Percentiles rank a stretch among this genome's conserved stretches.
These are phyloP conservation scores for Bipolaris cookei DNA, from an alignment of 2,329 filamentous ascomycete genomes.

Conservation along the genomic window DNA sequence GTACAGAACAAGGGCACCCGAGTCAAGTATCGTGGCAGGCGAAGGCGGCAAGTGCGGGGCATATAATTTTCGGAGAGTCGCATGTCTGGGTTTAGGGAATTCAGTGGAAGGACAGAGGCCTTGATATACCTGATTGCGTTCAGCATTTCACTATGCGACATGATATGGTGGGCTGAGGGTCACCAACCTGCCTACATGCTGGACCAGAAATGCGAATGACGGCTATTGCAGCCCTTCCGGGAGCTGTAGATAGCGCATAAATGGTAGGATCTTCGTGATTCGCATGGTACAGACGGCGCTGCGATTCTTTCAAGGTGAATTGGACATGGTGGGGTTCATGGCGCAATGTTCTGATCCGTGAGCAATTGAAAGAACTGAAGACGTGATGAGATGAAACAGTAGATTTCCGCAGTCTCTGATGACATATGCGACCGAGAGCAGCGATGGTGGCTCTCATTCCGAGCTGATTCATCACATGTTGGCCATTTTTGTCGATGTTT, in stretches of 20 bases:
- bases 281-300: constrained; percentile 23
- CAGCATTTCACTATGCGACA: neutral
- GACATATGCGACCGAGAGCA: constrained; percentile 19
- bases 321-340: constrained; percentile 14
- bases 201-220: constrained; percentile 87
- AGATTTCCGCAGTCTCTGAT: neutral
- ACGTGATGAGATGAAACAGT: neutral
- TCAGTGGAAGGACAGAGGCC: constrained; percentile 63
- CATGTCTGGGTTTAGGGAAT: constrained; percentile 66
- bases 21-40: constrained; percentile 67
- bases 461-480: constrained; percentile 30
- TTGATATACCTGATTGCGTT: constrained; percentile 65
- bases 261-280: constrained; percentile 65
- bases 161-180: neutral
- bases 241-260: constrained; percentile 87
- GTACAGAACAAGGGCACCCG: constrained; percentile 79
- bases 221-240: constrained; percentile 87
- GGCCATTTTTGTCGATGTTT: constrained; percentile 12
- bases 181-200: constrained; percentile 67
- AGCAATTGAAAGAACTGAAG: neutral
- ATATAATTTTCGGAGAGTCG: constrained; percentile 76
- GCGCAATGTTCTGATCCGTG: neutral
- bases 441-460: constrained; percentile 45
- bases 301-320: constrained; percentile 23
- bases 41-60: constrained; percentile 56